A percentile compares a stretch with the other conserved stretches of the same genome.
phyloP scores from a whole-genome alignment of 345 rosid genomes.

The Nasturtium officinale region DNA sequence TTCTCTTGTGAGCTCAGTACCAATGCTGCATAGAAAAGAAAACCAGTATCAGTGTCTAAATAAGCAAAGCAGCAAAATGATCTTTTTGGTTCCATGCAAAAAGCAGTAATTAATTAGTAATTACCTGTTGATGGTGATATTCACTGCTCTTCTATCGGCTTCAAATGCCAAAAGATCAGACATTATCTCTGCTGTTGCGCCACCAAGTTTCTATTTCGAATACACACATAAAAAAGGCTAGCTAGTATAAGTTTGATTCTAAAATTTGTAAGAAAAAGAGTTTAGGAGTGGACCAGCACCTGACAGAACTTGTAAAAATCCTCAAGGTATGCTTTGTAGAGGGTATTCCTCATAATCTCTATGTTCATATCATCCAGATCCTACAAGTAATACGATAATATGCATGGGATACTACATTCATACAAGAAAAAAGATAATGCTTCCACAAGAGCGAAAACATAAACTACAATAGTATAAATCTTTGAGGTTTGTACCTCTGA shows the following conservation, averaged over 20 bases:
- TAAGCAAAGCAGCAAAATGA: not conserved
- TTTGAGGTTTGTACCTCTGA: conserved; percentile 66
- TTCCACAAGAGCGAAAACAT: not conserved
- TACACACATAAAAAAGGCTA: not conserved
- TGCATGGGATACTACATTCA: not conserved
- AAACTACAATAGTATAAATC: not conserved
- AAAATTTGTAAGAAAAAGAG: not conserved
- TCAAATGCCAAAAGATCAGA: conserved; percentile 97
- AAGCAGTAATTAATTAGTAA: conserved; percentile 18
- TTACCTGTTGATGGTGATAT: conserved; percentile 87
- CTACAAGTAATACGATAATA: conserved; percentile 39
- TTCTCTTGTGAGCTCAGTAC: conserved; percentile 98
- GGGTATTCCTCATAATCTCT: conserved; percentile 95
- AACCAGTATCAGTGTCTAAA: not conserved
- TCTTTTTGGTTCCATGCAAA: not conserved
- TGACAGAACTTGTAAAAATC: conserved; percentile 96
- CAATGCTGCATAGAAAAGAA: conserved; percentile 64
- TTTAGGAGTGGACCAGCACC: conserved; percentile 48
- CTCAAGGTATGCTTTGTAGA: conserved; percentile 95
- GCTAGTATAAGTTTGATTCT: not conserved
- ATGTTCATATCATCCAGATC: conserved; percentile 99
- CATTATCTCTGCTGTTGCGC: conserved; percentile 97
- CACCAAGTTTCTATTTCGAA: conserved; percentile 82
- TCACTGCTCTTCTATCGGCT: conserved; percentile 97
- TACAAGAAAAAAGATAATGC: not conserved